Evolutionary conservation across 2,329 filamentous ascomycete genomes (phyloP).

Genomic region (Colletotrichum chrysophilum): DNA sequence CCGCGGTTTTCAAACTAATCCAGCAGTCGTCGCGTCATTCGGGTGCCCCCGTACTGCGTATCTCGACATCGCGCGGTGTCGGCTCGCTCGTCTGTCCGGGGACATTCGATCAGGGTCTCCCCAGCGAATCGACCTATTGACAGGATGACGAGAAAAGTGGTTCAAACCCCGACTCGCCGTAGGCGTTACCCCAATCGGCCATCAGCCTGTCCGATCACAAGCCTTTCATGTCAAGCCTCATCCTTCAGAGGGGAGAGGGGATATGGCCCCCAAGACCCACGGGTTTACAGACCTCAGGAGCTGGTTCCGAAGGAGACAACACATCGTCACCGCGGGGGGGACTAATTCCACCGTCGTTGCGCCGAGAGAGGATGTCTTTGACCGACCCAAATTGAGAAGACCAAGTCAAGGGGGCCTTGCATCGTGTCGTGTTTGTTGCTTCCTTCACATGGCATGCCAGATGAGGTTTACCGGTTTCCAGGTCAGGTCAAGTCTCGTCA

Average conservation of each 20-base stretch:
- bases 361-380: background rate
- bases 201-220: background rate
- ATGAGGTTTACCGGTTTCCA: background rate
- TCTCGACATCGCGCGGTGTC: background rate
- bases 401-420: background rate
- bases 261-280: background rate
- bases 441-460: background rate
- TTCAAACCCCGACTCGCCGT: constrained; percentile 1
- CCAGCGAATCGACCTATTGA: background rate
- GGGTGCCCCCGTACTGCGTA: background rate
- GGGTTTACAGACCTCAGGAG: background rate
- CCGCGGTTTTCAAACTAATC: background rate
- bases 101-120: background rate
- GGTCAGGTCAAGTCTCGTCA: background rate
- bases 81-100: background rate
- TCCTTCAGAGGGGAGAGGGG: background rate
- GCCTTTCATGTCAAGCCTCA: background rate
- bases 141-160: background rate
- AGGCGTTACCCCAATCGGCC: background rate
- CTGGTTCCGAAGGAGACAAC: background rate
- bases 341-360: background rate
- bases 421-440: background rate
- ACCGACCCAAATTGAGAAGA: background rate
- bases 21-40: background rate
- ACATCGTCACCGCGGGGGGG: background rate